phyloP scores from a whole-genome alignment of 108 stramenopile species.

The Mediolabrus comicus region DNA sequence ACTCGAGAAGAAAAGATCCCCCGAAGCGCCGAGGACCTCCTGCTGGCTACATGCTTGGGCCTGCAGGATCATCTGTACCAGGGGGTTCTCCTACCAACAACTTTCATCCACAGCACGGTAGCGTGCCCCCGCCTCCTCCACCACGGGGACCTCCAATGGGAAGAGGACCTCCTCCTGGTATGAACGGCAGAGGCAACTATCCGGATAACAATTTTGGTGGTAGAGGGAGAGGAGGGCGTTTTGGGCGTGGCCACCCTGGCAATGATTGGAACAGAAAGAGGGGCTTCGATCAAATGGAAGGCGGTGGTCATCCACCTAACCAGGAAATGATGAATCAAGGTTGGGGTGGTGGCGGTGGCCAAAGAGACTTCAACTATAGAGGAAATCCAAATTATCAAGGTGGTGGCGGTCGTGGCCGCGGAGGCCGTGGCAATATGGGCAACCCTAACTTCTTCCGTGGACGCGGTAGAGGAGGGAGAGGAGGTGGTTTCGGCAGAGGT shows the following conservation, averaged over 20 bases:
- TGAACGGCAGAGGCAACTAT: conserved; percentile 8
- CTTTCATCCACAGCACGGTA: not conserved
- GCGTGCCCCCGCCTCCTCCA: conserved; percentile 24
- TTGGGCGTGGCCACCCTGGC: conserved; percentile 4
- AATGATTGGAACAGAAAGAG: conserved; percentile 24
- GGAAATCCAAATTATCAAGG: conserved; percentile 22
- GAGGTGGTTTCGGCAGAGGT: conserved; percentile 2
- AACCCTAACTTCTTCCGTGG: conserved; percentile 7
- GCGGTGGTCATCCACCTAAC: not conserved
- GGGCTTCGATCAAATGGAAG: conserved; percentile 4
- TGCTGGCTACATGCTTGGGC: conserved; percentile 78
- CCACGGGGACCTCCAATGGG: conserved; percentile 21
- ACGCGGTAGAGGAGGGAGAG: conserved; percentile 19
- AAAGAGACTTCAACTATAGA: conserved; percentile 1
- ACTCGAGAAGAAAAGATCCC: conserved; percentile 30
- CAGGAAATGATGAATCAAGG: conserved; percentile 6
- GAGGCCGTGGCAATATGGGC: conserved; percentile 19
- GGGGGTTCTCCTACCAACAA: conserved; percentile 5
- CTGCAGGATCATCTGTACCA: conserved; percentile 54
- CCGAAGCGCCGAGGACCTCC: conserved; percentile 75
- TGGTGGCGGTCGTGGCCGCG: conserved; percentile 26
- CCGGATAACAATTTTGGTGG: conserved; percentile 1
- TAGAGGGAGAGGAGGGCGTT: not conserved
- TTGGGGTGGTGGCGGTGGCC: conserved; percentile 17
- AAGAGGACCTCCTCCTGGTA: conserved; percentile 14